These are phyloP conservation scores for Jamesozyma hellenica DNA, from an alignment of 805 yeast species.

Conservation along the genomic window DNA sequence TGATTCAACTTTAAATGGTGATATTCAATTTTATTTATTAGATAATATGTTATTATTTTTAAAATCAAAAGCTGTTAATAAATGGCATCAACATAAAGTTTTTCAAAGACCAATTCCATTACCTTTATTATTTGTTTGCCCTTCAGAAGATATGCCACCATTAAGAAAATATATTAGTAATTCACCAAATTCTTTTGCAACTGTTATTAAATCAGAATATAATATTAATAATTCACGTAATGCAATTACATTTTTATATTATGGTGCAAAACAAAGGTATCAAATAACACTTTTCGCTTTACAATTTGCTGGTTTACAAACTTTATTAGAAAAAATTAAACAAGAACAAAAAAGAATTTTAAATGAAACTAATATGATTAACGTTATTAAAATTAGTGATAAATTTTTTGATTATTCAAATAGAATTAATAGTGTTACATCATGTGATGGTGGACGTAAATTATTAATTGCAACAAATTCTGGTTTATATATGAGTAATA, in stretches of 20 bases:
- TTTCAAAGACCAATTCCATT: constrained; percentile 81
- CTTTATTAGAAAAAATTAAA: constrained; percentile 68
- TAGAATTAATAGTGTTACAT: constrained; percentile 82
- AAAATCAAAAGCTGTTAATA: constrained; percentile 75
- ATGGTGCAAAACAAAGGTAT: constrained; percentile 32
- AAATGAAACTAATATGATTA: constrained; percentile 67
- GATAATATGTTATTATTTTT: constrained; percentile 84
- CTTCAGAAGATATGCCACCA: constrained; percentile 70
- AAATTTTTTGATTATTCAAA: constrained; percentile 64
- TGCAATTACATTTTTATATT: constrained; percentile 28
- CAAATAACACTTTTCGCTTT: constrained; percentile 36
- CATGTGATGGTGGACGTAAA: constrained; percentile 90
- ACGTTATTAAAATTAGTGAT: constrained; percentile 64
- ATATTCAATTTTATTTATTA: constrained; percentile 74
- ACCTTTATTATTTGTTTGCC: constrained; percentile 61
- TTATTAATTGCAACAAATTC: constrained; percentile 83
- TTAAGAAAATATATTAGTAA: constrained; percentile 35
- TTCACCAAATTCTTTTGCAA: constrained; percentile 26
- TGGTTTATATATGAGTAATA: constrained; percentile 78
- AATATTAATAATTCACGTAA: constrained; percentile 20
- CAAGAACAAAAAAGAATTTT: constrained; percentile 69
- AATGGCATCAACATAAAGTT: constrained; percentile 84
- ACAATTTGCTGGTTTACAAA: constrained; percentile 52
- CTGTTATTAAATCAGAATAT: constrained; percentile 20
- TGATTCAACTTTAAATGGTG: constrained; percentile 36